Conservation (phyloP, 495 filamentous ascomycete genomes). For the Beverwykella pulmonaria region DNA sequence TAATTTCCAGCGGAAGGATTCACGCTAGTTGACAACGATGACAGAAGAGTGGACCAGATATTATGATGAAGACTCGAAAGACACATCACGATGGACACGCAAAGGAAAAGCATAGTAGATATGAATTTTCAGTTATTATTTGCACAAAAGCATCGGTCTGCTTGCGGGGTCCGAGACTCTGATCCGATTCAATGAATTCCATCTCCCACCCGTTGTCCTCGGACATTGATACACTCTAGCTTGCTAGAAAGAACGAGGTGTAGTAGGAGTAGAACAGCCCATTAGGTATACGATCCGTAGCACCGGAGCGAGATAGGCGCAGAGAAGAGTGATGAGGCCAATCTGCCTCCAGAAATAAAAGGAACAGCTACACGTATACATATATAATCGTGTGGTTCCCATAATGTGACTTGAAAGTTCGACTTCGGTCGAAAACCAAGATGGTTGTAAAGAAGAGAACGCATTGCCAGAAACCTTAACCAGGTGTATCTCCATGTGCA, state of each 20-base stretch:
- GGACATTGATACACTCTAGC: slow-evolving; percentile 1
- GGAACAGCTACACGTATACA: slow-evolving; percentile 13
- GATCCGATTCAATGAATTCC: slow-evolving; percentile 1
- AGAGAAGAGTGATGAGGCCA: slow-evolving; percentile 1
- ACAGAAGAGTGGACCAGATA: too few relatives aligned
- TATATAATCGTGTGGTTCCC: slow-evolving; percentile 5
- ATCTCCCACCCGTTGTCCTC: neutral
- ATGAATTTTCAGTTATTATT: slow-evolving; percentile 32
- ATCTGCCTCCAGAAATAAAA: slow-evolving; percentile 3
- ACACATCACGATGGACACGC: neutral
- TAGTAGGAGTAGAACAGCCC: slow-evolving; percentile 5
- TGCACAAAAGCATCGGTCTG: slow-evolving; percentile 17
- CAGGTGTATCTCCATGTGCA: neutral
- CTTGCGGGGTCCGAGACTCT: neutral
- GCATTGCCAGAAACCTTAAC: neutral
- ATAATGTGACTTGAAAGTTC: neutral
- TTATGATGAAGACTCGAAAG: neutral
- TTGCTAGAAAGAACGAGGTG: neutral
- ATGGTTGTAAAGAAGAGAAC: neutral
- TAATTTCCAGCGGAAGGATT: neutral
- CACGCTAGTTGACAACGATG: too few relatives aligned
- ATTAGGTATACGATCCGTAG: neutral
- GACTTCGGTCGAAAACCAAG: neutral
- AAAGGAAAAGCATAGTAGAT: slow-evolving; percentile 1
- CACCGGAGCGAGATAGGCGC: neutral